Conservation (phyloP, 306 rosid genomes). For the Cucumis hystrix region DNA sequence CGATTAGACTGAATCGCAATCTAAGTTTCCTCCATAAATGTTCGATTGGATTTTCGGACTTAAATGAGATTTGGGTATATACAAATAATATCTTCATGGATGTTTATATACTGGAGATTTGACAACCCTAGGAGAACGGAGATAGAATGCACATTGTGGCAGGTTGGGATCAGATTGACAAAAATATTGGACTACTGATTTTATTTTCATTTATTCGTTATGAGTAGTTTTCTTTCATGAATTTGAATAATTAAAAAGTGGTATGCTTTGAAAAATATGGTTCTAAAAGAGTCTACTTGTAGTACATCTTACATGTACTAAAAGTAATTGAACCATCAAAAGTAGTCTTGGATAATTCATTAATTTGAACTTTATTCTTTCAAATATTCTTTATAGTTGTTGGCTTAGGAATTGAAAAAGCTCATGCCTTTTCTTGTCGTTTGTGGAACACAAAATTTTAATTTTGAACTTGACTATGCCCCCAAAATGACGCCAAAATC, state of each 20-base stretch:
- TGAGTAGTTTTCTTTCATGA: background rate
- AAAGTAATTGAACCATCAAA: background rate
- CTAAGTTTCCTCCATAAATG: too few species aligned
- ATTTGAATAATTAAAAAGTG: background rate
- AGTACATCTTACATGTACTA: background rate
- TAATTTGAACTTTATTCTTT: background rate
- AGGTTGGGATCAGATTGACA: background rate
- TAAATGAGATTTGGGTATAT: background rate
- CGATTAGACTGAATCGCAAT: background rate
- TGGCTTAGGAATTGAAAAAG: background rate
- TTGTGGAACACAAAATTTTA: background rate
- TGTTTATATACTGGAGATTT: background rate
- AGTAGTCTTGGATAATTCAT: background rate
- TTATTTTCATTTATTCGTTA: background rate
- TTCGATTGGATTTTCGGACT: too few species aligned
- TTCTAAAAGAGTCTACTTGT: background rate
- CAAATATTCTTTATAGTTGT: background rate
- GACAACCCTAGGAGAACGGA: too few species aligned
- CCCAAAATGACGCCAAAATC: background rate
- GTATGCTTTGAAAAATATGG: background rate
- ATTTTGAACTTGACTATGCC: background rate
- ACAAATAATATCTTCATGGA: background rate
- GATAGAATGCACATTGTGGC: too few species aligned
- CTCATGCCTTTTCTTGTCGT: background rate
- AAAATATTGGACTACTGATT: background rate